A percentile compares a stretch with the other conserved stretches of the same genome.
Conservation (phyloP, 257 asterid genomes). For the Nicotiana knightiana region DNA sequence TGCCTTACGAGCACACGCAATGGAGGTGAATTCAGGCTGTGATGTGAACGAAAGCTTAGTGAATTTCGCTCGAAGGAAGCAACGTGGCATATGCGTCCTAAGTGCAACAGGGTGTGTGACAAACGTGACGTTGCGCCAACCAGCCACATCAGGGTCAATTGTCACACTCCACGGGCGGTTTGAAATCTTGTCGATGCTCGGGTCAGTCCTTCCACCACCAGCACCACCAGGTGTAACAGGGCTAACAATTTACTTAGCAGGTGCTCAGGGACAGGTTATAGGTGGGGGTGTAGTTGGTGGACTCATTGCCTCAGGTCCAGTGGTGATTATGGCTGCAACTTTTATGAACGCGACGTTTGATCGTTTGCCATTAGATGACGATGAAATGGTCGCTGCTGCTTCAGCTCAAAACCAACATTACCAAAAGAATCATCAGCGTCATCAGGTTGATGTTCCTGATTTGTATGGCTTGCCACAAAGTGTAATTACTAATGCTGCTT, state of each 20-base stretch:
- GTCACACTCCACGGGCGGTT: slow-evolving; percentile 80
- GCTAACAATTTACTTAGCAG: slow-evolving; percentile 68
- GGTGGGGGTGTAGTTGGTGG: slow-evolving; percentile 82
- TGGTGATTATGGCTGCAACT: slow-evolving; percentile 86
- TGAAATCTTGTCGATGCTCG: slow-evolving; percentile 71
- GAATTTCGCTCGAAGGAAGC: slow-evolving; percentile 54
- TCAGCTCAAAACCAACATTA: slow-evolving; percentile 35
- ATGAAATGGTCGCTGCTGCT: slow-evolving; percentile 23
- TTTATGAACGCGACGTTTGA: slow-evolving; percentile 80
- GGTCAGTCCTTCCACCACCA: slow-evolving; percentile 85
- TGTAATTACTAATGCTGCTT: slow-evolving; percentile 49
- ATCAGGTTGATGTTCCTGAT: slow-evolving; percentile 44
- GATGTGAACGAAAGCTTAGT: slow-evolving; percentile 60
- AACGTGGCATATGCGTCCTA: slow-evolving; percentile 68
- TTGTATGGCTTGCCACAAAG: slow-evolving; percentile 62
- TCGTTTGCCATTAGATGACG: slow-evolving; percentile 70
- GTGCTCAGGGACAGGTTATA: slow-evolving; percentile 85
- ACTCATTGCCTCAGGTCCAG: slow-evolving; percentile 86
- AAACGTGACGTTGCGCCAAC: slow-evolving; percentile 73
- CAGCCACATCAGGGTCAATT: slow-evolving; percentile 62
- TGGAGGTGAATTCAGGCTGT: slow-evolving; percentile 74
- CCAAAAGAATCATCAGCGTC: slow-evolving; percentile 44
- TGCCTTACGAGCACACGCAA: slow-evolving; percentile 75
- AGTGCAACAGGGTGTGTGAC: slow-evolving; percentile 84
- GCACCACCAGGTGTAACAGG: slow-evolving; percentile 83